A percentile compares a stretch with the other conserved stretches of the same genome.
These are phyloP conservation scores for Raffaelea albimanens DNA, from an alignment of 2,329 filamentous ascomycete genomes.

Conservation along the genomic window DNA sequence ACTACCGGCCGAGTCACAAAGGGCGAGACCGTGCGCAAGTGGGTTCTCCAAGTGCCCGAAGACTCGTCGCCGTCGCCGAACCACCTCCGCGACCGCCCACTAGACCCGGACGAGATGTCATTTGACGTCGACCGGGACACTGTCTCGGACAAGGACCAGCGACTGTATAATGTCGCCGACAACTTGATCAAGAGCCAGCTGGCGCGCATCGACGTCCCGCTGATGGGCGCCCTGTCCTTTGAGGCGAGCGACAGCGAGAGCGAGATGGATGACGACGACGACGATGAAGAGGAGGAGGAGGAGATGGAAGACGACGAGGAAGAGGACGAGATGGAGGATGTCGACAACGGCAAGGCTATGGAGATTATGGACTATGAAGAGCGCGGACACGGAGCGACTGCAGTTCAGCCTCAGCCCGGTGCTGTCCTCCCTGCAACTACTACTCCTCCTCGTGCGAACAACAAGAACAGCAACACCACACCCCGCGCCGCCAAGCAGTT, in stretches of 20 bases:
- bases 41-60: slow-evolving; percentile 31
- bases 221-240: slow-evolving; percentile 34
- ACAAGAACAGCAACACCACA: too few species aligned
- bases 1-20: slow-evolving; percentile 19
- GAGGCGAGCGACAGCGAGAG: slow-evolving; percentile 30
- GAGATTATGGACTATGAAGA: slow-evolving; percentile 14
- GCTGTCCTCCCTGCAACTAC: neutral
- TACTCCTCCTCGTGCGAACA: neutral
- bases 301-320: slow-evolving; percentile 17
- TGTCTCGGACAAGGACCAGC: slow-evolving; percentile 30
- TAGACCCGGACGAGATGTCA: slow-evolving; percentile 28
- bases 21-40: slow-evolving; percentile 31
- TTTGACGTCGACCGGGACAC: slow-evolving; percentile 32
- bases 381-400: slow-evolving; percentile 11
- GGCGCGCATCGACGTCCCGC: slow-evolving; percentile 33
- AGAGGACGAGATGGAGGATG: slow-evolving; percentile 16
- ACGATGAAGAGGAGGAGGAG: slow-evolving; percentile 16
- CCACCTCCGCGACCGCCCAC: slow-evolving; percentile 12
- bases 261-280: slow-evolving; percentile 27
- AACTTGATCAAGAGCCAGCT: slow-evolving; percentile 38
- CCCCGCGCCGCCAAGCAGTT: too few species aligned
- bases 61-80: slow-evolving; percentile 21
- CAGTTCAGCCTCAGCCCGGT: neutral
- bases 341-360: slow-evolving; percentile 16
- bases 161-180: slow-evolving; percentile 34